Evolutionary conservation across 345 rosid species (phyloP).

Genomic region (Toxicodendron radicans): DNA sequence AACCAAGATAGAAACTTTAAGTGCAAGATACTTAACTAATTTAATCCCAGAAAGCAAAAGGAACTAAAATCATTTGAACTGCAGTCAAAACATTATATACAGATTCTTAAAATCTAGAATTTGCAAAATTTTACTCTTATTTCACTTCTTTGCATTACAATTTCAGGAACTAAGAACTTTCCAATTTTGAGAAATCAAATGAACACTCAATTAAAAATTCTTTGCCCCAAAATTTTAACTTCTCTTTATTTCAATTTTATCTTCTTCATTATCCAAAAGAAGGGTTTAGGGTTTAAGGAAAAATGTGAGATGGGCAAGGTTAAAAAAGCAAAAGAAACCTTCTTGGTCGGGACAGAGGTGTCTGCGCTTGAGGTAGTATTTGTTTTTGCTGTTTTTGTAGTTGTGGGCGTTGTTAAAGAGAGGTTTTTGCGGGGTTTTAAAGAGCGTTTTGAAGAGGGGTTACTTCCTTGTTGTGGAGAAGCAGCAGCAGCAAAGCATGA

Average conservation of each 20-base stretch:
- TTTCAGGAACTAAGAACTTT: too few species aligned
- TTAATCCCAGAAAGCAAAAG: neutral
- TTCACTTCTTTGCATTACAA: too few species aligned
- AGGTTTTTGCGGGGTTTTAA: constrained; percentile 24
- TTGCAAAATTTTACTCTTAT: neutral
- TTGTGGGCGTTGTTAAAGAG: constrained; percentile 24
- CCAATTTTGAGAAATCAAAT: neutral
- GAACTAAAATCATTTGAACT: neutral
- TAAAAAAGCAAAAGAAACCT: constrained; percentile 33
- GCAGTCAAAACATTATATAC: too few species aligned
- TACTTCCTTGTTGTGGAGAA: constrained; percentile 20
- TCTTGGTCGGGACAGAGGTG: constrained; percentile 42
- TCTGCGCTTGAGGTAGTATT: constrained; percentile 4
- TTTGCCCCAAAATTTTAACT: too few species aligned
- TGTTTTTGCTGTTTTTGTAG: constrained; percentile 12
- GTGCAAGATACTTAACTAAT: neutral
- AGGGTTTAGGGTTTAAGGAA: constrained; percentile 11
- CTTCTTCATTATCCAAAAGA: neutral
- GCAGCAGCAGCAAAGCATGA: constrained; percentile 31
- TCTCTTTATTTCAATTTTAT: too few species aligned
- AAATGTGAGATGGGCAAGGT: neutral
- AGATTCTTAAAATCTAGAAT: too few species aligned
- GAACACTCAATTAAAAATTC: too few species aligned
- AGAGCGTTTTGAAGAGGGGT: constrained; percentile 20
- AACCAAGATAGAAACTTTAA: neutral